A percentile compares a stretch with the other conserved stretches of the same genome.
These are phyloP conservation scores for Ophiostoma quercus DNA, from an alignment of 2,329 filamentous ascomycete species.

Conservation along the genomic window DNA sequence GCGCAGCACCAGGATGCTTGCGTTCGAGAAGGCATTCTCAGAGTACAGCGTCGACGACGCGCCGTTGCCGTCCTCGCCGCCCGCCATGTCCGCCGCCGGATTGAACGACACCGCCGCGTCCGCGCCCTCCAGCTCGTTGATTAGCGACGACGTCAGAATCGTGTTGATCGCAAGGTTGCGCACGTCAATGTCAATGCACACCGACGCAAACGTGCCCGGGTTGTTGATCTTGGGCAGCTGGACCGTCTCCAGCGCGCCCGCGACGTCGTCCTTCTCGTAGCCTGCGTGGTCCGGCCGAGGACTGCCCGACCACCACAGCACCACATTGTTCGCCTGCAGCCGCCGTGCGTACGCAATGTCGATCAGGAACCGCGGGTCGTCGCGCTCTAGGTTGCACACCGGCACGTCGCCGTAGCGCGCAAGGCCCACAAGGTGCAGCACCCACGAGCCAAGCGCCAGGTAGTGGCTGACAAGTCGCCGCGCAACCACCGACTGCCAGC, in stretches of 20 bases:
- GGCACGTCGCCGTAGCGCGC: conserved; percentile 91
- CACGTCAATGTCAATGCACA: conserved; percentile 91
- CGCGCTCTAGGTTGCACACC: conserved; percentile 88
- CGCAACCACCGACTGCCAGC: conserved; percentile 87
- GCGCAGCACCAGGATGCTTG: conserved; percentile 80
- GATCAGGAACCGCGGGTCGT: conserved; percentile 91
- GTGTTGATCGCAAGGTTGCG: conserved; percentile 97
- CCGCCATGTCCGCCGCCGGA: conserved; percentile 50
- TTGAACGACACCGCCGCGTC: conserved; percentile 85
- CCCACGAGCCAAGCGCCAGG: conserved; percentile 86
- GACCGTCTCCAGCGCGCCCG: conserved; percentile 75
- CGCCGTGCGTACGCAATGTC: conserved; percentile 91
- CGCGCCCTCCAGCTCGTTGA: conserved; percentile 90
- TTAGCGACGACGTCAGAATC: conserved; percentile 88
- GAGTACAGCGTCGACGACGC: conserved; percentile 68
- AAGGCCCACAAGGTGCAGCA: conserved; percentile 79
- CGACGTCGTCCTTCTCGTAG: conserved; percentile 86
- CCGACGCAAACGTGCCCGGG: conserved; percentile 87
- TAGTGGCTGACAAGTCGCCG: conserved; percentile 85
- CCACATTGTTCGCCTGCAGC: conserved; percentile 83
- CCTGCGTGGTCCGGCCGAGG: conserved; percentile 91
- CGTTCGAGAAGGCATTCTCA: conserved; percentile 88
- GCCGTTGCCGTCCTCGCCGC: conserved; percentile 56
- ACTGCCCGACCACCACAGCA: conserved; percentile 92
- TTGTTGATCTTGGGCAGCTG: conserved; percentile 92